Evolutionary conservation across 2,329 filamentous ascomycete species (phyloP), one percentile per base, ranked within the genome.

Genomic region (Sclerotinia glacialis): DNA sequence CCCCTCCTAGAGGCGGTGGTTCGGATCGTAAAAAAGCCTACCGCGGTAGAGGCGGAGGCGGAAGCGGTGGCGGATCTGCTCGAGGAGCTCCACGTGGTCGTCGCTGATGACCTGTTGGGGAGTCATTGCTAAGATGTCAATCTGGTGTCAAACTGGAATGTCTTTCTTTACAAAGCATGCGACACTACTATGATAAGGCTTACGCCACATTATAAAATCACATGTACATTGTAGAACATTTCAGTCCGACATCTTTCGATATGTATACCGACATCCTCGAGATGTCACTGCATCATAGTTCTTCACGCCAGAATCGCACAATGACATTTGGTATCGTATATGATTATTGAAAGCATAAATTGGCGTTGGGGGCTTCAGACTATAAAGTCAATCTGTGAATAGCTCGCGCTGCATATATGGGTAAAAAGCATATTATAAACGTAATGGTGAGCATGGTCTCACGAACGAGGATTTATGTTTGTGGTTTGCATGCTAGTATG

Each of bases 71-170:
- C 11, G 56, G 56, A 49, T 4, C 58, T 61, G 8, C 44, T 61
- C 58, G 58, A 34, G 58, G 58, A 37, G 58, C 58, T 60, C 44
- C 58, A 40, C 58, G 58, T 49, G 58, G 58, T 40, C 58, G 44
- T 26, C 58, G 31, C 42, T 61, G 46, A 61, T 61, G 16, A 28
- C 23, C 31, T 40, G 26, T 18, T 11, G 26, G 5, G 44, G 16
- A 37, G 31, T n/a, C 14, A 8, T 61, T 61, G 58, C 44, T 61
- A 18, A 21, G 14, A 18, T 26, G 3, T 50, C 23, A 16, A 31
- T 14, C 52, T 53, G 31, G 52, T 5, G 34, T 21, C 34, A 26
- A 37, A 23, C n/a, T 49, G 46, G 3, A 14, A 40, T 50, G 31
- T 61, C 11, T 40, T 12, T 61, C 11, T 40, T 12, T 55, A 37